phyloP scores from a whole-genome alignment of 768 basidiomycete species.

The Peribolospora kevripleyi region DNA sequence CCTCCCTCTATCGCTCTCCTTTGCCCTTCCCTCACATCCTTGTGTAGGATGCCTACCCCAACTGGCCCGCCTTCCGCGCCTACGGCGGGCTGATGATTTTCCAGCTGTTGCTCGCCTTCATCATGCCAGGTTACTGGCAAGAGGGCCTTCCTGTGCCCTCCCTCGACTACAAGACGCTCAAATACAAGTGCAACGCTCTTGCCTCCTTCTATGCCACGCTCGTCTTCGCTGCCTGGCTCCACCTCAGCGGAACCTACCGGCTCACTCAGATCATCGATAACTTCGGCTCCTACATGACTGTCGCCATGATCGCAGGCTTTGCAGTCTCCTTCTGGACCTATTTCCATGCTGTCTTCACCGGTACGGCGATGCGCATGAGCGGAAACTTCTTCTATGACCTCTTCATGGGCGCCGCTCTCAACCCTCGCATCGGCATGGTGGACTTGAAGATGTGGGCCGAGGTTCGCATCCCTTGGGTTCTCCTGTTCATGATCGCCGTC shows the following conservation, averaged over 20 bases:
- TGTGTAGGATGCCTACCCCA: conserved; percentile 67
- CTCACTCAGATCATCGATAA: conserved; percentile 88
- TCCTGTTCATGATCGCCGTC: conserved; percentile 76
- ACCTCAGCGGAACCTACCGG: conserved; percentile 59
- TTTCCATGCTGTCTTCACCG: conserved; percentile 46
- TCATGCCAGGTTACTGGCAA: conserved; percentile 78
- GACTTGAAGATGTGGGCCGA: conserved; percentile 84
- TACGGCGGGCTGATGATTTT: conserved; percentile 70
- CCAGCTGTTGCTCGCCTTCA: conserved; percentile 69
- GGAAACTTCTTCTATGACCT: conserved; percentile 60
- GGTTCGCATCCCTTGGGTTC: conserved; percentile 73
- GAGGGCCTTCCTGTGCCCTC: conserved; percentile 93
- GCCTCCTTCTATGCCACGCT: conserved; percentile 61
- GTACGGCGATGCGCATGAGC: conserved; percentile 75
- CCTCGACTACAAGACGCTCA: conserved; percentile 68
- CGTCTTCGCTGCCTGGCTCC: conserved; percentile 44
- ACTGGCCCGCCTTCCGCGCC: conserved; percentile 62
- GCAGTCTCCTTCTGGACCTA: conserved; percentile 48
- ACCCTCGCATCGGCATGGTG: conserved; percentile 70
- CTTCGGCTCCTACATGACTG: conserved; percentile 86
- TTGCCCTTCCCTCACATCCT: not conserved
- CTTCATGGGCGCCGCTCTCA: conserved; percentile 86
- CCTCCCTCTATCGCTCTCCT: not conserved
- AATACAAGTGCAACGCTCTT: conserved; percentile 92
- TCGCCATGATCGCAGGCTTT: conserved; percentile 79